Conservation (phyloP, 768 basidiomycete species). For the Kwoniella newhampshirensis region DNA sequence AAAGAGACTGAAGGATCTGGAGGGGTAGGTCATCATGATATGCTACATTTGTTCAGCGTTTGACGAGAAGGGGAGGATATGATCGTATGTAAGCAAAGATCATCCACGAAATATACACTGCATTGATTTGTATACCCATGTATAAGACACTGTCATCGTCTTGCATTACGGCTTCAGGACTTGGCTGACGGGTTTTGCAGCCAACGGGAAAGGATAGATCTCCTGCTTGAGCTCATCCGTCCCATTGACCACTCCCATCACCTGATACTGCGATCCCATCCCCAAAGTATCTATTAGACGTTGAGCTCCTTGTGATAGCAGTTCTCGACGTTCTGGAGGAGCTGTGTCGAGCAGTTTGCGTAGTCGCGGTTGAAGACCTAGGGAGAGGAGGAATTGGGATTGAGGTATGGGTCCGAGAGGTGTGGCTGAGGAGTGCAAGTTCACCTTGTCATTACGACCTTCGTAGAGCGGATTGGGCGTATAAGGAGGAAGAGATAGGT, state of each 20-base stretch:
- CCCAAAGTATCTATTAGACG: constrained; percentile 73
- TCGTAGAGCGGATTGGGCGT: not conserved
- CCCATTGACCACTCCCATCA: constrained; percentile 62
- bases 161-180: constrained; percentile 9
- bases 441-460: not conserved
- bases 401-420: constrained; percentile 73
- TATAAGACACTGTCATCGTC: not conserved
- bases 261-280: constrained; percentile 86
- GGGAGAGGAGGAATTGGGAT: constrained; percentile 69
- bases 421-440: constrained; percentile 47
- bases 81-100: no score
- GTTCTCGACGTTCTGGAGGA: constrained; percentile 55
- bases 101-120: constrained; percentile 1
- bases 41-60: not conserved
- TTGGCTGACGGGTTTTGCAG: constrained; percentile 6
- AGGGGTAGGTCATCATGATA: constrained; percentile 7
- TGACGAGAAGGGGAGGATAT: not conserved
- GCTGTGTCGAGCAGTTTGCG: constrained; percentile 63
- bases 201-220: constrained; percentile 17
- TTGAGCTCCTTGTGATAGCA: constrained; percentile 64
- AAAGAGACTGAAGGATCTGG: constrained; percentile 27
- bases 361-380: constrained; percentile 72
- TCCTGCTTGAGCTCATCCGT: constrained; percentile 2
- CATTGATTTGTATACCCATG: constrained; percentile 1
- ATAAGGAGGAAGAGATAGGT: not conserved